Conservation (phyloP, 352 stramenopile genomes). For the Globisporangium megalacanthum region DNA sequence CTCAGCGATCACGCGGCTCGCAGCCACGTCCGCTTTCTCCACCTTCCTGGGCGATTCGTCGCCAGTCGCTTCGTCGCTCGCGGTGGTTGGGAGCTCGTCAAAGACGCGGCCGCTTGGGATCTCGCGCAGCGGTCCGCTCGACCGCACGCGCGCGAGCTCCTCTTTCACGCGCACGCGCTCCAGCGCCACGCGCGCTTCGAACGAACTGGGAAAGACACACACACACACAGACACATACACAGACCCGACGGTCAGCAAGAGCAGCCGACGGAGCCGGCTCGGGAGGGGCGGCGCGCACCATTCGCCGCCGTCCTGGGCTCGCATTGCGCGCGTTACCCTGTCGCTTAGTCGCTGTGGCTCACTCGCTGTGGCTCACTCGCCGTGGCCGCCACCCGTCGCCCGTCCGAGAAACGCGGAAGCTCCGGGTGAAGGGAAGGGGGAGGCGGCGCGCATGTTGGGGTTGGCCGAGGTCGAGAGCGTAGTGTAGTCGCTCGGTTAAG, state of each 20-base stretch:
- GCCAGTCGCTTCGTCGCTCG: background rate
- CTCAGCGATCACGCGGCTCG: background rate
- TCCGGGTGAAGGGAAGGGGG: conserved; percentile 11
- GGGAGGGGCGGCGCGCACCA: background rate
- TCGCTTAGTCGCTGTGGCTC: background rate
- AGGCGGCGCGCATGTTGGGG: background rate
- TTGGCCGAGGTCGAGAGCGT: too few species aligned
- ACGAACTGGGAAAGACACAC: background rate
- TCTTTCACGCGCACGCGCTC: conserved; percentile 35
- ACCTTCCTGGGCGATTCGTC: conserved; percentile 53
- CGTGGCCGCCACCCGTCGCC: background rate
- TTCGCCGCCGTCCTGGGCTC: background rate
- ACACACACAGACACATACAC: background rate
- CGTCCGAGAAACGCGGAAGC: conserved; percentile 6
- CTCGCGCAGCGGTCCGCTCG: conserved; percentile 17
- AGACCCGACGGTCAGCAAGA: too few species aligned
- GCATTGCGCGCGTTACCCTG: background rate
- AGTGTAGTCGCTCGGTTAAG: too few species aligned
- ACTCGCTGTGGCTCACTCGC: background rate
- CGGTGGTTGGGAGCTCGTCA: conserved; percentile 30
- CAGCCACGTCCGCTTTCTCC: conserved; percentile 14
- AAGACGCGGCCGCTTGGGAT: conserved; percentile 58
- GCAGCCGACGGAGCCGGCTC: too few species aligned
- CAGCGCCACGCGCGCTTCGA: conserved; percentile 17
- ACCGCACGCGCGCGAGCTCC: conserved; percentile 28